Evolutionary conservation across 208 protist species (phyloP), one percentile per base, ranked within the genome.

Genomic region (Crithidia fasciculata): DNA sequence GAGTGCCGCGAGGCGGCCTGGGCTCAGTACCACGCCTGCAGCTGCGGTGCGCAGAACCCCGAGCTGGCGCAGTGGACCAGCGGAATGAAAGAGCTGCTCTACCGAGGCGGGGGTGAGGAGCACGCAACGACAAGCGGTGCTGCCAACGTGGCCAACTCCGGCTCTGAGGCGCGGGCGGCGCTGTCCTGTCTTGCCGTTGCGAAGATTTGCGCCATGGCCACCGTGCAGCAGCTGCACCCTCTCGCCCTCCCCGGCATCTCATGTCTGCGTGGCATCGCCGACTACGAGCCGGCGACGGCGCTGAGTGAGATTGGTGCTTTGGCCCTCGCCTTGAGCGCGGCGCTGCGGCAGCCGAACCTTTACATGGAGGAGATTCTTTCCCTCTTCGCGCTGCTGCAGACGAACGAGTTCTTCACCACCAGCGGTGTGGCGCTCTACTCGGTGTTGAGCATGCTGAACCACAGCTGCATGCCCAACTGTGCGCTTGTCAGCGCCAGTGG

Each of bases 391-490:
- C 41, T 96, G 64, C 68, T 94, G 40, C 92, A 95, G 69, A 94
- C 87, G 13, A 96, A 96, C 80, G 90, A 96, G 78, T 91, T 95
- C 59, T 78, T 93, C 18, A 44, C 66, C 6, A 55, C 55, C 2
- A 83, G 82, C 37, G 89, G 89, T 13, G 71, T 86, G 39, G 89
- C 88, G 9, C 74, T 96, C 6, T 96, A 93, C 69, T 78, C 85
- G 5, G 68, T 76, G 18, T 75, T 94, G 19, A 90, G 85, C 40
- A 74, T 96, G 65, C 71, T 96, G 10, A 96, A 96, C 57, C 92
- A 96, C 82, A 96, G 92, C 79, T 96, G 92, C 60, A 84, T 89
- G 0, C 92, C 92, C 10, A 96, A 96, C 81, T 93, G 88, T 74
- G 80, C 76, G 5, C 28, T 95, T 6, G 81, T 92, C 53, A 78